These are phyloP conservation scores for Leucosporidium yakuticum DNA, from an alignment of 768 basidiomycete genomes.

Conservation along the genomic window DNA sequence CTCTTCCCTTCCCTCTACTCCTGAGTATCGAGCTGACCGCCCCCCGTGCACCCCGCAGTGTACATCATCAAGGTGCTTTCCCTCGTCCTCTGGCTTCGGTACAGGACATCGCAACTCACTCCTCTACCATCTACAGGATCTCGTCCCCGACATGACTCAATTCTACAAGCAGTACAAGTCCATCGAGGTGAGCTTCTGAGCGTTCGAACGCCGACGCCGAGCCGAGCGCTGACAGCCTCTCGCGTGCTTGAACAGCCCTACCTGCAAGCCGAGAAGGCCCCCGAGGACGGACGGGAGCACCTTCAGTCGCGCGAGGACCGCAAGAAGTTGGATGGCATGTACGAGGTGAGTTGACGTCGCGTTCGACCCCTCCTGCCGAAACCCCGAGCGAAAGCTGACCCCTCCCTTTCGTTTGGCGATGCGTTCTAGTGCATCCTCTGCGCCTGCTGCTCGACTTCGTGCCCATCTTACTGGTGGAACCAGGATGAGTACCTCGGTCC, in stretches of 20 bases:
- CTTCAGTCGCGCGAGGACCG: conserved; percentile 86
- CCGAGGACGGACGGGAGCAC: conserved; percentile 53
- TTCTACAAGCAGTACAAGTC: conserved; percentile 99
- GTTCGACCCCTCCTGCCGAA: background rate
- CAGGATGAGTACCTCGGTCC: conserved; percentile 97
- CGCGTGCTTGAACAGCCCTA: background rate
- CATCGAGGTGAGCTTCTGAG: conserved; percentile 53
- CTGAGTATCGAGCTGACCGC: background rate
- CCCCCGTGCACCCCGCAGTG: background rate
- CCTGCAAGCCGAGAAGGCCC: conserved; percentile 32
- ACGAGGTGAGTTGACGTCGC: conserved; percentile 61
- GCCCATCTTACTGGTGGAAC: conserved; percentile 99
- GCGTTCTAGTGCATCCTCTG: conserved; percentile 52
- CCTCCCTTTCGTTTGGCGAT: background rate
- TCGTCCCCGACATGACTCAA: conserved; percentile 64
- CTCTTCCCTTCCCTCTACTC: background rate
- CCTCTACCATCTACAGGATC: conserved; percentile 88
- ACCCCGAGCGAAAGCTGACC: background rate
- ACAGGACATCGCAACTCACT: background rate
- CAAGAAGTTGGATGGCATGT: conserved; percentile 91
- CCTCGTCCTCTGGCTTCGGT: background rate
- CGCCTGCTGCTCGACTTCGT: conserved; percentile 95
- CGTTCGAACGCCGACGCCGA: conserved; percentile 63
- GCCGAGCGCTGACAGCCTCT: background rate
- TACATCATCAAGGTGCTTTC: conserved; percentile 8